Percentiles rank a stretch among this genome's conserved stretches.
These are phyloP conservation scores for Fusarium paranaense DNA, from an alignment of 2,329 filamentous ascomycete genomes.

Conservation along the genomic window DNA sequence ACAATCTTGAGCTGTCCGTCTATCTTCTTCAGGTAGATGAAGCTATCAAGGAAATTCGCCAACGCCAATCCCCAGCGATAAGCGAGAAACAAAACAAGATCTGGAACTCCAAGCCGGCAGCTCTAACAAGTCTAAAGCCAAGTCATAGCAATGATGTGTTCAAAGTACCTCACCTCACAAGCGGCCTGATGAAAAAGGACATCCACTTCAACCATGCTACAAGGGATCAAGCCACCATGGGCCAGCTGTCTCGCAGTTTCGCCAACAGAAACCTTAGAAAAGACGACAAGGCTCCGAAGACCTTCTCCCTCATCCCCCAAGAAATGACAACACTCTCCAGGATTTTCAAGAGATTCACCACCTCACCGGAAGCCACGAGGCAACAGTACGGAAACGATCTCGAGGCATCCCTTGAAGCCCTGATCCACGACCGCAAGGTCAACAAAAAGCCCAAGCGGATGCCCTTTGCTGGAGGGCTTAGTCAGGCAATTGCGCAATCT, in stretches of 20 bases:
- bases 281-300: not conserved
- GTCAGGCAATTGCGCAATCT: not conserved
- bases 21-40: not conserved
- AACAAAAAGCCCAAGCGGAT: not conserved
- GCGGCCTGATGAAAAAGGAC: not conserved
- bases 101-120: not conserved
- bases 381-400: constrained; percentile 37
- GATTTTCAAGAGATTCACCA: not conserved
- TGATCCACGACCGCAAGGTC: not conserved
- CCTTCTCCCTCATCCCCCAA: not conserved
- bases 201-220: not conserved
- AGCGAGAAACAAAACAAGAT: not conserved
- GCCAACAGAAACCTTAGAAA: too few species aligned
- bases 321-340: not conserved
- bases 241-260: not conserved
- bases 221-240: not conserved
- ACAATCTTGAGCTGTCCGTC: constrained; percentile 6
- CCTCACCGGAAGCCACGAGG: constrained; percentile 1
- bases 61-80: not conserved
- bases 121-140: accelerated
- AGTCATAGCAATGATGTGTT: too few species aligned
- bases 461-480: not conserved
- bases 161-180: not conserved
- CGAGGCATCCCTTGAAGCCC: not conserved
- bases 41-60: not conserved